Evolutionary conservation across 768 basidiomycete species (phyloP).

Genomic region (Suillus spraguei): DNA sequence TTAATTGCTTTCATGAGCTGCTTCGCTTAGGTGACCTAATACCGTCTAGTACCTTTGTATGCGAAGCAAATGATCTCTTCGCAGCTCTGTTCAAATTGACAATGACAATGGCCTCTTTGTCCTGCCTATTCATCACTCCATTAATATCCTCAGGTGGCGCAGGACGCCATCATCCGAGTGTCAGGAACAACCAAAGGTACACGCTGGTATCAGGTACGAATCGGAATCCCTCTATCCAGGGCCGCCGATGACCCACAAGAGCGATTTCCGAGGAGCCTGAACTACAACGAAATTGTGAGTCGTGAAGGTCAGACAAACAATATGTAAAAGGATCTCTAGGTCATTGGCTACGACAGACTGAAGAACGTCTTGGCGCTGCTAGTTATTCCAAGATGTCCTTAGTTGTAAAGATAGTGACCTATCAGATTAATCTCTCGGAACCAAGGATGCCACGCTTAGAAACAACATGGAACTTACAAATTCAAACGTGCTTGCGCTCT

Average conservation of each 20-base stretch:
- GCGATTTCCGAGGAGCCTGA: constrained; percentile 1
- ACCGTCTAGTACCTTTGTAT: too few relatives aligned
- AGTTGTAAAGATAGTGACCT: constrained; percentile 11
- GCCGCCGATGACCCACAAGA: background rate
- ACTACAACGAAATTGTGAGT: background rate
- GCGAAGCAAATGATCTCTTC: too few relatives aligned
- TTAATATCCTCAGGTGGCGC: constrained; percentile 31
- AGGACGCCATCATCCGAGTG: constrained; percentile 29
- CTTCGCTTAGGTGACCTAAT: too few relatives aligned
- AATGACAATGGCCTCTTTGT: too few relatives aligned
- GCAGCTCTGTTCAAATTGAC: too few relatives aligned
- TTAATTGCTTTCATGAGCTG: too few relatives aligned
- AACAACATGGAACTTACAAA: background rate
- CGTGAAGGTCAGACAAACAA: background rate
- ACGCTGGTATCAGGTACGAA: constrained; percentile 35
- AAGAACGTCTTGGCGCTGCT: background rate
- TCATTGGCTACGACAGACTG: background rate
- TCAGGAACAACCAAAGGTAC: constrained; percentile 25
- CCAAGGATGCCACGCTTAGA: background rate
- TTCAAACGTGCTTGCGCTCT: constrained; percentile 10
- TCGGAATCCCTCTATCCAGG: constrained; percentile 44
- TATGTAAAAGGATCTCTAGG: background rate
- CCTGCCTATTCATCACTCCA: too few relatives aligned
- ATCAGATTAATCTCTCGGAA: constrained; percentile 1
- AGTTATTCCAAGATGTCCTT: background rate